Base-by-base conservation (phyloP, 2,329 filamentous ascomycete species). In the Diplocarpon mali region DNA sequence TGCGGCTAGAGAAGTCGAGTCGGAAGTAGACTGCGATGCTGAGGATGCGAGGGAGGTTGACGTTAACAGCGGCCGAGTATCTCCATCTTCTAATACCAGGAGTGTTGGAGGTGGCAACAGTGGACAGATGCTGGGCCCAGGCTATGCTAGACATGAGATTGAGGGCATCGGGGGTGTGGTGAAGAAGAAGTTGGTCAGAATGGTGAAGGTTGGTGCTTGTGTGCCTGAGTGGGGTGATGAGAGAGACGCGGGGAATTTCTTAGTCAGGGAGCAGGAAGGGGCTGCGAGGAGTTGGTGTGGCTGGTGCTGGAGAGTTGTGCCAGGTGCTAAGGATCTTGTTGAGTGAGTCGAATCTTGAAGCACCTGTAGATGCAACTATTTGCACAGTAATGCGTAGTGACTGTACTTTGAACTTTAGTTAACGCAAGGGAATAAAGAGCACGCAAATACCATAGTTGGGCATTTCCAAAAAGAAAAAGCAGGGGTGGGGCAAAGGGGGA, bases 171-270 rank as follows among this genome's bases (percentile, higher is more conserved):
- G 89, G 10, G 89, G 89, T 0, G 75, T 83, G 12, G 78, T 95
- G 42, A 94, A 94, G 70, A 84, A 82, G 49, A 94, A 90, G 66
- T 72, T 84, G n/a, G 85, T 92, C 57, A 81, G 82, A 57, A 81
- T 86, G 67, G 78, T 93, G 5, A 75, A 74, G 48, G 80, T 95
- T 0, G 90, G 89, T 1, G 84, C 83, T 4, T 86, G 83, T 50
- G 90, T 95, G 11, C 83, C 83, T 50, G 86, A 95, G 61, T 88
- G 81, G 67, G 83, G 85, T 52, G 86, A 90, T 59, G 86, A 93
- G 64, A 73, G 75, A 45, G 73, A 73, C 30, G 71, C 72, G 7
- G 78, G 77, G 4, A 71, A 73, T 46, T 82, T 83, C 53, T 67
- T 95, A 20, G 71, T 72, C 13, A 69, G 82, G 17, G 90, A 96